Evolutionary conservation across 257 asterid species (phyloP), one percentile per base, ranked within the genome.

Genomic region (Nicotiana tabacum): DNA sequence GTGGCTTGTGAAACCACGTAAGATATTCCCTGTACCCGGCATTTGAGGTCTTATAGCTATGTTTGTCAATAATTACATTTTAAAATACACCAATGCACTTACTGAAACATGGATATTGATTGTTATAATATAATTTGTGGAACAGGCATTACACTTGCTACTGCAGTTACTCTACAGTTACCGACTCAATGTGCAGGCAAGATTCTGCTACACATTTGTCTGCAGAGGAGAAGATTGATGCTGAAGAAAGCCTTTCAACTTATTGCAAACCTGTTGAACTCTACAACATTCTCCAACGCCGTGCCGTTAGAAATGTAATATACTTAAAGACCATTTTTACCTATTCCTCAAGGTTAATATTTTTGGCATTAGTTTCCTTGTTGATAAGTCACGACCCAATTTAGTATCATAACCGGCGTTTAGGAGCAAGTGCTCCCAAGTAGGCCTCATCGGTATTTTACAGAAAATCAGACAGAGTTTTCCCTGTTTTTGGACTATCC

Each of bases 221-320:
- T 81, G 90, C 93, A 27, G 98, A 96, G 84, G 98, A 94, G 90
- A 95, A 94, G 88, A 90, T 87, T 85, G 97, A 93, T 77, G 98
- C 97, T 32, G 98, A 96, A 90, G 98, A 93, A 88, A 93, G 99
- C 90, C 97, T 96, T 53, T 89, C 98, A 66, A 87, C 82, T 77
- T 96, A 94, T 83, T 94, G 98, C 95, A 96, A 96, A 90, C 99
- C 99, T 29, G 98, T 96, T 81, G 99, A 96, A 53, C 83, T 94
- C 66, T 96, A n/a, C n/a, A 21, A 21, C 21, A 21, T 21, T 21
- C 21, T 21, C 21, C 21, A 21, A 21, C 21, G 21, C 0, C 21
- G 21, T 21, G 21, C 21, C 21, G 21, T 21, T 21, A 21, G 21
- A 21, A 21, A 21, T 21, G 21, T 21, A 21, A 21, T 21, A 21